Percentiles rank a stretch among this genome's conserved stretches.
phyloP scores from a whole-genome alignment of 1,139 yeast genomes.

The Geotrichum citri-aurantii region DNA sequence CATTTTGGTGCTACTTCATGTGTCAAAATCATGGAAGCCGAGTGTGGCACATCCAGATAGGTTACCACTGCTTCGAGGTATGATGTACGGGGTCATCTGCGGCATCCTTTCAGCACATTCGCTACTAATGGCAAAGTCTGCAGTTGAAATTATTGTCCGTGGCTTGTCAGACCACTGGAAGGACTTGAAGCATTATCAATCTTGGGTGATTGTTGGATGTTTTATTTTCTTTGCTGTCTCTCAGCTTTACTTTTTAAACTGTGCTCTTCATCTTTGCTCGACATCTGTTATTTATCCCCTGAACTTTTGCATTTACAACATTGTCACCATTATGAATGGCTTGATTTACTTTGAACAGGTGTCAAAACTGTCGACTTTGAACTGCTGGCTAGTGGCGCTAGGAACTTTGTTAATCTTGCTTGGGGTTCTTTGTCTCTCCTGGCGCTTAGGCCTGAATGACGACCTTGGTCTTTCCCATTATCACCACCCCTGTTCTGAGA shows the following conservation, averaged over 20 bases:
- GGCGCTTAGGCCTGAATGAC: conserved; percentile 31
- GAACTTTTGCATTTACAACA: conserved; percentile 77
- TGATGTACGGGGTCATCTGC: conserved; percentile 60
- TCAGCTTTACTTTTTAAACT: conserved; percentile 68
- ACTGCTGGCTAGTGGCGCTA: conserved; percentile 42
- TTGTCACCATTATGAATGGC: conserved; percentile 69
- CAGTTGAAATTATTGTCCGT: conserved; percentile 57
- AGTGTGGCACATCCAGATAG: conserved; percentile 13
- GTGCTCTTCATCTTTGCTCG: conserved; percentile 65
- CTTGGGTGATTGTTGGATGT: conserved; percentile 48
- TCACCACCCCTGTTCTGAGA: conserved; percentile 5
- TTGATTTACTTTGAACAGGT: conserved; percentile 56
- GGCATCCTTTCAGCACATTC: conserved; percentile 86
- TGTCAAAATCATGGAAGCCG: conserved; percentile 14
- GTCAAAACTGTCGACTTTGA: conserved; percentile 37
- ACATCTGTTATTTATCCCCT: conserved; percentile 80
- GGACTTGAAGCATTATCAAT: conserved; percentile 36
- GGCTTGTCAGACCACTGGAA: conserved; percentile 32
- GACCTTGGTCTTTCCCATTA: conserved; percentile 16
- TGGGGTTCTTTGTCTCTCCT: conserved; percentile 53
- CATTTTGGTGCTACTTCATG: conserved; percentile 27
- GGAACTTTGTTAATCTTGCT: conserved; percentile 48
- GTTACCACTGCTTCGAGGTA: conserved; percentile 39
- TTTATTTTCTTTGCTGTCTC: conserved; percentile 67
- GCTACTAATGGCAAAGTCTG: conserved; percentile 73